Conservation (phyloP, 2,329 filamentous ascomycete genomes). For the Taxawa tesnikishii region DNA sequence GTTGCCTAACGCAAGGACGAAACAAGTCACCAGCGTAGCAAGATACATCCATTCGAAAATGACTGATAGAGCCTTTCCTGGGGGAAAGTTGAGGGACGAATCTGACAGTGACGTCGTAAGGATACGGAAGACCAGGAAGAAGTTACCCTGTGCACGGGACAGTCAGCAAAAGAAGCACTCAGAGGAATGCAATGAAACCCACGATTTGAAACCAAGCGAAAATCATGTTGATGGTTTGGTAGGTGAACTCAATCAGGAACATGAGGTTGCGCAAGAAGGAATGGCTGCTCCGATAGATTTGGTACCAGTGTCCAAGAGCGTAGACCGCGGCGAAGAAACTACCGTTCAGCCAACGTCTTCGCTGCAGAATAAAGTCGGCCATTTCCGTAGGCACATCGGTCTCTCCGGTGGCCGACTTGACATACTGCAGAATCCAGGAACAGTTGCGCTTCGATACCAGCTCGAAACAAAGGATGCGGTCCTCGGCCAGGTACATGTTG, state of each 20-base stretch:
- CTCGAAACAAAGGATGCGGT: constrained; percentile 98
- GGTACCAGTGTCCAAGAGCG: constrained; percentile 85
- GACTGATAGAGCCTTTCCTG: constrained; percentile 70
- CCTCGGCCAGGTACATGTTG: constrained; percentile 98
- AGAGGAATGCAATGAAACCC: constrained; percentile 14
- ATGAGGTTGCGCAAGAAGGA: constrained; percentile 75
- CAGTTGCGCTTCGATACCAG: constrained; percentile 95
- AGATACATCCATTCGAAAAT: constrained; percentile 96
- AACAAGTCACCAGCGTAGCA: constrained; percentile 82
- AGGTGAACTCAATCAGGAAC: constrained; percentile 85
- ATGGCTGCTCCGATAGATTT: constrained; percentile 90
- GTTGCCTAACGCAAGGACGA: constrained; percentile 88
- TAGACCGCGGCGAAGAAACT: constrained; percentile 98
- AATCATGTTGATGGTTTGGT: constrained; percentile 92
- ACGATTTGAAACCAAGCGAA: constrained; percentile 97
- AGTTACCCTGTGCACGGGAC: constrained; percentile 56
- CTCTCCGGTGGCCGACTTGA: constrained; percentile 93
- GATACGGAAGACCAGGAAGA: constrained; percentile 98
- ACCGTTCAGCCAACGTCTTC: constrained; percentile 93
- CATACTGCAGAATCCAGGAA: constrained; percentile 94
- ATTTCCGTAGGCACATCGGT: constrained; percentile 93
- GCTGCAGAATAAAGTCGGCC: constrained; percentile 88
- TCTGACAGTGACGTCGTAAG: constrained; percentile 75
- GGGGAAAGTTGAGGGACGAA: constrained; percentile 55
- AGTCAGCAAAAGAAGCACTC: constrained; percentile 6